Conservation (phyloP, 169 alveolate genomes). For the Fabrea salina region DNA sequence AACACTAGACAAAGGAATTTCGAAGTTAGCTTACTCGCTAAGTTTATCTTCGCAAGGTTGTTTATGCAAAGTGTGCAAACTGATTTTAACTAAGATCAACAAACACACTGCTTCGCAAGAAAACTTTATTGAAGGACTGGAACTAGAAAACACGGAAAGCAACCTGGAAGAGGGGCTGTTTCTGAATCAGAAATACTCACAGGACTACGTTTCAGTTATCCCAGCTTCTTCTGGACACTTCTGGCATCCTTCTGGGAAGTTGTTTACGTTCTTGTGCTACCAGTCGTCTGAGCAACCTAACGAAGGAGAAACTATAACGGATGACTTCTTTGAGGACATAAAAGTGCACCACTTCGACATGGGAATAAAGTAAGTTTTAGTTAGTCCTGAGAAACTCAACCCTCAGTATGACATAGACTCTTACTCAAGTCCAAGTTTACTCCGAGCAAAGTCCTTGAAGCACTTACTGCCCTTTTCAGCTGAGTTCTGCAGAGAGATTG, state of each 20-base stretch:
- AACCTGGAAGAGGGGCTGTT: too few species aligned
- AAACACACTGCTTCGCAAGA: too few species aligned
- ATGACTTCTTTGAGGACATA: not conserved
- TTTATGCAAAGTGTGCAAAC: too few species aligned
- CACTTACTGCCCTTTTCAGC: not conserved
- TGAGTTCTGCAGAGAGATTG: not conserved
- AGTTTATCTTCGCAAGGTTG: too few species aligned
- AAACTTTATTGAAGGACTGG: too few species aligned
- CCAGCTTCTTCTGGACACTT: not conserved
- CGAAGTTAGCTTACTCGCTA: not conserved
- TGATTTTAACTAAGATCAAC: too few species aligned
- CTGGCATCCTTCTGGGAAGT: conserved; percentile 17
- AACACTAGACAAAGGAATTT: not conserved
- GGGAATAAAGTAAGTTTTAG: too few species aligned
- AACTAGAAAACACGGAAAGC: too few species aligned
- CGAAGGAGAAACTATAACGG: not conserved
- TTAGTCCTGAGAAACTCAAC: not conserved
- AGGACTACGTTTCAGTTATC: not conserved
- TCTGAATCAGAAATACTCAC: too few species aligned
- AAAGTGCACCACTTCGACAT: not conserved
- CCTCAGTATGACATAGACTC: not conserved
- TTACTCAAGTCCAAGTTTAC: not conserved
- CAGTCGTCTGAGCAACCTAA: not conserved
- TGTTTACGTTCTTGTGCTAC: not conserved
- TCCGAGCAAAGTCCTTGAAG: not conserved